These are phyloP conservation scores for Glarea lozoyensis DNA, from an alignment of 495 filamentous ascomycete genomes.

Conservation along the genomic window DNA sequence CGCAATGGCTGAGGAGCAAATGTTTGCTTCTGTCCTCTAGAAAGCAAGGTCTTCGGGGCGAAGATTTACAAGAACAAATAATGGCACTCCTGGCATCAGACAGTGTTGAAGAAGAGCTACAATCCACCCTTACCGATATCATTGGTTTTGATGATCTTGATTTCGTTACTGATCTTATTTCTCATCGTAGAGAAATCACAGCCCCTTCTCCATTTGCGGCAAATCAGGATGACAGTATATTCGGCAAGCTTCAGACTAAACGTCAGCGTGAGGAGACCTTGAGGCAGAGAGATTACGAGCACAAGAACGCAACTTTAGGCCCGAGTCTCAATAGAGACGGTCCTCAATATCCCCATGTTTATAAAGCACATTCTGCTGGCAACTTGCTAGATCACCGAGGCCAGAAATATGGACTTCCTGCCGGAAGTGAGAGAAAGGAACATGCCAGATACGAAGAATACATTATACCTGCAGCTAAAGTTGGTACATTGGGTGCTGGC, in stretches of 20 bases:
- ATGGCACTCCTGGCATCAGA: slow-evolving; percentile 57
- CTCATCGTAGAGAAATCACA: slow-evolving; percentile 58
- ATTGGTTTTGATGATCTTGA: slow-evolving; percentile 89
- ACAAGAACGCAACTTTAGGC: slow-evolving; percentile 66
- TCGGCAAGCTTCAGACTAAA: slow-evolving; percentile 56
- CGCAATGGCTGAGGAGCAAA: slow-evolving; percentile 54
- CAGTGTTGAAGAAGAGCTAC: slow-evolving; percentile 68
- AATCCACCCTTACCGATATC: slow-evolving; percentile 83
- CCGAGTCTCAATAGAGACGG: slow-evolving; percentile 50
- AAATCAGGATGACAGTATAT: slow-evolving; percentile 22
- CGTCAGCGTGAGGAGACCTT: slow-evolving; percentile 70
- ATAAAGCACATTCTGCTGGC: slow-evolving; percentile 68
- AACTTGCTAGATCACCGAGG: slow-evolving; percentile 73
- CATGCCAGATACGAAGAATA: slow-evolving; percentile 80
- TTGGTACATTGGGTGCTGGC: slow-evolving; percentile 60
- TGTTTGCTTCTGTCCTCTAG: slow-evolving; percentile 51
- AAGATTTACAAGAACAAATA: slow-evolving; percentile 62
- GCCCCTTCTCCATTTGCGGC: slow-evolving; percentile 15
- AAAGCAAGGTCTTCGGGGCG: slow-evolving; percentile 51
- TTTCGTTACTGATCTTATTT: slow-evolving; percentile 74
- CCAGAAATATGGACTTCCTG: slow-evolving; percentile 65
- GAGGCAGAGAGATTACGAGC: slow-evolving; percentile 63
- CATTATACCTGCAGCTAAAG: slow-evolving; percentile 69
- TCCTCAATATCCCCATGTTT: slow-evolving; percentile 84
- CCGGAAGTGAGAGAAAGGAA: slow-evolving; percentile 51